phyloP scores from a whole-genome alignment of 306 rosid species.

The Heteromeles arbutifolia region DNA sequence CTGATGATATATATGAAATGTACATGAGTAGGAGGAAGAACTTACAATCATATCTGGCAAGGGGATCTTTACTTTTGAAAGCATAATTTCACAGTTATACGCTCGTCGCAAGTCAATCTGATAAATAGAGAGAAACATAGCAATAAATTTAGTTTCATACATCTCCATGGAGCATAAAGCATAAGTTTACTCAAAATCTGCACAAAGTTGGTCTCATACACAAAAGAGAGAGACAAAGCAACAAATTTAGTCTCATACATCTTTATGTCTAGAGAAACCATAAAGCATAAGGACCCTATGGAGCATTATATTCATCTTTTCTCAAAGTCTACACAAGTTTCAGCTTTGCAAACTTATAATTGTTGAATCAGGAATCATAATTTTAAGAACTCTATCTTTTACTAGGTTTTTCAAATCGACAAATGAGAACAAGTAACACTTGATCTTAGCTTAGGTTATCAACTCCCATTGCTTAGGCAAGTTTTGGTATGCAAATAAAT shows the following conservation, averaged over 20 bases:
- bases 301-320: neutral
- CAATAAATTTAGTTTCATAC: neutral
- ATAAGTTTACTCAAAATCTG: too few relatives aligned
- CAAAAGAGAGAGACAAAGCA: constrained; percentile 16
- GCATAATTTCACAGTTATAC: constrained; percentile 60
- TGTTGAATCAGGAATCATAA: neutral
- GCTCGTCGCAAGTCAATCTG: constrained; percentile 62
- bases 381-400: neutral
- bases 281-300: neutral
- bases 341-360: neutral
- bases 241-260: neutral
- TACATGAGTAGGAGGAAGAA: constrained; percentile 3
- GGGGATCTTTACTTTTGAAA: constrained; percentile 53
- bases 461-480: neutral
- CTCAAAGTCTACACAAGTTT: neutral
- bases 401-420: neutral
- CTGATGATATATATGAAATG: neutral
- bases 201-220: too few relatives aligned
- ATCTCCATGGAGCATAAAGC: neutral
- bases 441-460: neutral
- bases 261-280: neutral
- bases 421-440: neutral
- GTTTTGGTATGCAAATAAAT: neutral
- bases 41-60: constrained; percentile 58
- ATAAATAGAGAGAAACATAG: constrained; percentile 15